phyloP scores from a whole-genome alignment of 208 protist species.

The Angomonas ambiguus region DNA sequence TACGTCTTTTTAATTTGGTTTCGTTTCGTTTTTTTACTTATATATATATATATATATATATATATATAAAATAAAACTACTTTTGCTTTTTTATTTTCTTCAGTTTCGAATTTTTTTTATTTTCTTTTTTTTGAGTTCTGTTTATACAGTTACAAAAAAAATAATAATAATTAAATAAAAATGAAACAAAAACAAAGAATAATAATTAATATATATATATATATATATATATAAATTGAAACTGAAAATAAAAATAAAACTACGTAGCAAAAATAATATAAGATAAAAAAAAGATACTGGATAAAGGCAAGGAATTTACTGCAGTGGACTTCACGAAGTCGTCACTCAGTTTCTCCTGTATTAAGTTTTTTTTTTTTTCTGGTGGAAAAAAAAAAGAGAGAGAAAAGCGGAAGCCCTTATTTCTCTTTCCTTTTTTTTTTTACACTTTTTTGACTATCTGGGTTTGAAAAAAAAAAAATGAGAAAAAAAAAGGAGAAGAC shows the following conservation, averaged over 20 bases:
- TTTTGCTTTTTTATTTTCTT: slow-evolving; percentile 4
- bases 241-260: slow-evolving; percentile 2
- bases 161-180: slow-evolving; percentile 9
- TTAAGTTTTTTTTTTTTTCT: background rate
- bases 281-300: background rate
- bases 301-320: background rate
- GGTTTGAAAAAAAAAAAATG: slow-evolving; percentile 5
- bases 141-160: background rate
- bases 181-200: slow-evolving; percentile 12
- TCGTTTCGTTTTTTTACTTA: slow-evolving; percentile 3
- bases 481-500: slow-evolving; percentile 18
- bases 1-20: slow-evolving; percentile 5
- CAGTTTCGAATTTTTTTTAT: slow-evolving; percentile 8
- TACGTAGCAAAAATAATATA: background rate
- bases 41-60: background rate
- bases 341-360: too few relatives aligned
- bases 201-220: slow-evolving; percentile 5
- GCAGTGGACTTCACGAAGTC: too few relatives aligned
- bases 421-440: slow-evolving; percentile 4
- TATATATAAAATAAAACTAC: background rate
- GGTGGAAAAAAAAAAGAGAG: background rate
- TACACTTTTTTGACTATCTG: too few relatives aligned
- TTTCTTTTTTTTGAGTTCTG: background rate
- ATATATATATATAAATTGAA: slow-evolving; percentile 10
- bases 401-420: background rate